Evolutionary conservation across 495 filamentous ascomycete genomes (phyloP).

Genomic region (Massariosphaeria phaeospora): DNA sequence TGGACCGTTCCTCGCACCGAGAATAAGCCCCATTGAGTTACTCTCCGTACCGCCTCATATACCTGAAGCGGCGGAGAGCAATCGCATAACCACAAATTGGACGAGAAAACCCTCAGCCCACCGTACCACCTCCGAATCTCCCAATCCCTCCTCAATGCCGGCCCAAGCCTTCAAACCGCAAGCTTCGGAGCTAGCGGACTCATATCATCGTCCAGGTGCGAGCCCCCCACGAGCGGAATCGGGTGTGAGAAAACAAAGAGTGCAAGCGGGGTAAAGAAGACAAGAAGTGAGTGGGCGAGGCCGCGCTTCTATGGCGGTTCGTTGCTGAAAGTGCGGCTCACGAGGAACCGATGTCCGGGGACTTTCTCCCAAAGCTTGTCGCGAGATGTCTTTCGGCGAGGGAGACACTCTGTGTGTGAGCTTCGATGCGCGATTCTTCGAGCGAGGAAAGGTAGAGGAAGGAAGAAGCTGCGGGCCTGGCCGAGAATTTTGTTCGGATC

Average conservation of each 20-base stretch:
- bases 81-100: constrained; percentile 97
- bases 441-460: constrained; percentile 70
- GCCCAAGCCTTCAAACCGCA: constrained; percentile 30
- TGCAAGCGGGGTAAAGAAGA: constrained; percentile 38
- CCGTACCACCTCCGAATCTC: constrained; percentile 34
- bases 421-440: constrained; percentile 99
- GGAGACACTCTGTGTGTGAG: constrained; percentile 78
- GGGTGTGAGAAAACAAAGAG: constrained; percentile 36
- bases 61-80: constrained; percentile 48
- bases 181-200: constrained; percentile 59
- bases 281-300: constrained; percentile 50
- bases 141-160: constrained; percentile 40
- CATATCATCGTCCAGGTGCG: constrained; percentile 78
- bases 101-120: constrained; percentile 63
- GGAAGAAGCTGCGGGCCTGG: constrained; percentile 23
- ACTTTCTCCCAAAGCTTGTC: constrained; percentile 98
- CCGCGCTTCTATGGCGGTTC: constrained; percentile 98
- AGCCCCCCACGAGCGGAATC: constrained; percentile 29
- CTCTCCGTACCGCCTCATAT: constrained; percentile 40
- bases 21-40: constrained; percentile 99
- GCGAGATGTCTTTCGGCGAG: constrained; percentile 36
- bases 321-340: constrained; percentile 71
- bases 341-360: constrained; percentile 79
- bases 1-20: constrained; percentile 83
- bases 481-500: constrained; percentile 18